Evolutionary conservation across 306 rosid species (phyloP).

Genomic region (Acacia melanoxylon): DNA sequence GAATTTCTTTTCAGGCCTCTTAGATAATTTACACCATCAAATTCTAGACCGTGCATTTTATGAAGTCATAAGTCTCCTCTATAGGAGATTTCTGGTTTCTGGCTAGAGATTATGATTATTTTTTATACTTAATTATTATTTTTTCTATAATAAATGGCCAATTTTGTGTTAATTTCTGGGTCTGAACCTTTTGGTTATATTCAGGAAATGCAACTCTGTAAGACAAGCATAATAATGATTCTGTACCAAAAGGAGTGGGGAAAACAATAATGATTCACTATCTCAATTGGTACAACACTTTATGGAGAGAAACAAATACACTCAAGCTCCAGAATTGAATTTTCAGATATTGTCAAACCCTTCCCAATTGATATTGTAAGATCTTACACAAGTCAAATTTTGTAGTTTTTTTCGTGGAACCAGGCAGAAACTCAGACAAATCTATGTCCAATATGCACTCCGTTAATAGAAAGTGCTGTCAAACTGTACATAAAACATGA

Average conservation of each 20-base stretch:
- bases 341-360: neutral
- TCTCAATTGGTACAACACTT: neutral
- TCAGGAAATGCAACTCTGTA: neutral
- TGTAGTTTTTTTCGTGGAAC: neutral
- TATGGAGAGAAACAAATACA: neutral
- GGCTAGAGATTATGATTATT: neutral
- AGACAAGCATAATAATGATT: neutral
- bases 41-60: neutral
- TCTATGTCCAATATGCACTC: slow-evolving; percentile 27
- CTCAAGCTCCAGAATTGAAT: neutral
- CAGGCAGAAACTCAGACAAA: slow-evolving; percentile 20
- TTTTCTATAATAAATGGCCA: neutral
- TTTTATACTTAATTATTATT: no score
- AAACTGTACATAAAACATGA: slow-evolving; percentile 38
- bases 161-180: neutral
- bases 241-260: neutral
- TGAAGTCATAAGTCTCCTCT: neutral
- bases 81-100: neutral
- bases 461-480: slow-evolving; percentile 23
- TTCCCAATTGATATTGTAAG: neutral
- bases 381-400: neutral
- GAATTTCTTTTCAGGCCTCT: neutral
- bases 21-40: neutral
- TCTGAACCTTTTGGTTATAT: neutral
- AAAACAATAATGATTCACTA: neutral